phyloP scores from a whole-genome alignment of 2,329 filamentous ascomycete genomes.

The Sporothrix mexicana region DNA sequence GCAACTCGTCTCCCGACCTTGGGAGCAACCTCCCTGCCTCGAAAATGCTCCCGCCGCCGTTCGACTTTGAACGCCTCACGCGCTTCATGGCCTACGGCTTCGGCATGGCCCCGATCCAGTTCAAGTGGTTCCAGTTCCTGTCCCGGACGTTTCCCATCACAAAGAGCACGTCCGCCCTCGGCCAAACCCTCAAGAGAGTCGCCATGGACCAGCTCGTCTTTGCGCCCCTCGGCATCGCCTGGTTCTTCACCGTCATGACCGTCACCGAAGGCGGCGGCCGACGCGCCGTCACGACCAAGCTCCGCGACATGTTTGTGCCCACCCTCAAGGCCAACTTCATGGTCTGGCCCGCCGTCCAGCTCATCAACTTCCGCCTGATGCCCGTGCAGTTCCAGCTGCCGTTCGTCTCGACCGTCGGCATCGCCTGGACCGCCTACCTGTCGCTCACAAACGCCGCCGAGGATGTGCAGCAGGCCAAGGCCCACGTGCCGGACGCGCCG shows the following conservation, averaged over 20 bases:
- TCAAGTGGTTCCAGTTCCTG: conserved; percentile 93
- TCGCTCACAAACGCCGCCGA: conserved; percentile 89
- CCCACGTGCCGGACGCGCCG: conserved; percentile 43
- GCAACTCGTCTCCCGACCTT: conserved; percentile 46
- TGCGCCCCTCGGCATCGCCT: conserved; percentile 75
- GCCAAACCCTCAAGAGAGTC: conserved; percentile 85
- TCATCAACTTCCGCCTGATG: conserved; percentile 95
- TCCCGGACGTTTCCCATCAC: conserved; percentile 82
- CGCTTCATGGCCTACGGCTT: conserved; percentile 98
- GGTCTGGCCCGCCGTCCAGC: conserved; percentile 93
- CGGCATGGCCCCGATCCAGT: conserved; percentile 92
- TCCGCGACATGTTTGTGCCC: conserved; percentile 91
- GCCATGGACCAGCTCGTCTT: conserved; percentile 93
- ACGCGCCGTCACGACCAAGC: conserved; percentile 79
- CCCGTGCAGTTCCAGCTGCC: conserved; percentile 96
- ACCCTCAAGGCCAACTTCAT: conserved; percentile 95
- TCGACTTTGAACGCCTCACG: conserved; percentile 93
- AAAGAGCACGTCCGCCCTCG: conserved; percentile 72
- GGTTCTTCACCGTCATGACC: conserved; percentile 97
- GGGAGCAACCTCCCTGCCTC: conserved; percentile 68
- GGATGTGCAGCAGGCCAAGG: conserved; percentile 55
- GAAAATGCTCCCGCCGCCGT: conserved; percentile 73
- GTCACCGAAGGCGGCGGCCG: conserved; percentile 88
- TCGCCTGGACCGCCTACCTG: conserved; percentile 96
- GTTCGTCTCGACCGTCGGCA: conserved; percentile 93